Evolutionary conservation across 345 rosid species (phyloP).

Genomic region (Alliaria petiolata): DNA sequence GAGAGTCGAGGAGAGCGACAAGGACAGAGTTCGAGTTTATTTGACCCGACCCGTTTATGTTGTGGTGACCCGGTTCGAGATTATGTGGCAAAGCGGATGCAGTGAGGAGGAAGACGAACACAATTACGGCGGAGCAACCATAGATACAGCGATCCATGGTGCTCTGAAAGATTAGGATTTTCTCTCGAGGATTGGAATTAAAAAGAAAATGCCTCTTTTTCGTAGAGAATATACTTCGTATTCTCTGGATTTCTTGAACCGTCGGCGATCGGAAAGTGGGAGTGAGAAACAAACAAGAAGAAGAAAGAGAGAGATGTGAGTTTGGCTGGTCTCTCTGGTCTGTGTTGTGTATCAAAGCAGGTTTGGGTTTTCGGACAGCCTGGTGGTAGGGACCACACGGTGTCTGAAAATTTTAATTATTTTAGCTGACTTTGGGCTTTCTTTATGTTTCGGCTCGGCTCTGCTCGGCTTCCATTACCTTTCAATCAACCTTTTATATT

Average conservation of each 20-base stretch:
- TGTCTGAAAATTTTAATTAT: slow-evolving; percentile 13
- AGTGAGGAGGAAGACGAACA: slow-evolving; percentile 9
- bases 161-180: slow-evolving; percentile 16
- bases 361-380: slow-evolving; percentile 35
- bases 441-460: slow-evolving; percentile 1
- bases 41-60: slow-evolving; percentile 39
- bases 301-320: slow-evolving; percentile 18
- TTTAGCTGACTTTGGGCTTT: slow-evolving; percentile 22
- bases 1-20: slow-evolving; percentile 81
- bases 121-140: slow-evolving; percentile 27
- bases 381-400: slow-evolving; percentile 38
- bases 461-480: slow-evolving; percentile 14
- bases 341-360: slow-evolving; percentile 20
- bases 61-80: slow-evolving; percentile 4
- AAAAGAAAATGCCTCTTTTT: neutral
- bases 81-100: slow-evolving; percentile 21
- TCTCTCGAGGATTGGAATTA: neutral
- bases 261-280: slow-evolving; percentile 25
- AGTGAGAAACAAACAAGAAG: slow-evolving; percentile 10
- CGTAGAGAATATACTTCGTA: neutral
- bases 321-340: neutral
- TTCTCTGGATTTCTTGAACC: slow-evolving; percentile 4
- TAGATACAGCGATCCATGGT: slow-evolving; percentile 36
- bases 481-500: neutral
- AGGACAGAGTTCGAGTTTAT: slow-evolving; percentile 79